phyloP scores from a whole-genome alignment of 1,284 basidiomycete species.

The Ganoderma lingzhi region DNA sequence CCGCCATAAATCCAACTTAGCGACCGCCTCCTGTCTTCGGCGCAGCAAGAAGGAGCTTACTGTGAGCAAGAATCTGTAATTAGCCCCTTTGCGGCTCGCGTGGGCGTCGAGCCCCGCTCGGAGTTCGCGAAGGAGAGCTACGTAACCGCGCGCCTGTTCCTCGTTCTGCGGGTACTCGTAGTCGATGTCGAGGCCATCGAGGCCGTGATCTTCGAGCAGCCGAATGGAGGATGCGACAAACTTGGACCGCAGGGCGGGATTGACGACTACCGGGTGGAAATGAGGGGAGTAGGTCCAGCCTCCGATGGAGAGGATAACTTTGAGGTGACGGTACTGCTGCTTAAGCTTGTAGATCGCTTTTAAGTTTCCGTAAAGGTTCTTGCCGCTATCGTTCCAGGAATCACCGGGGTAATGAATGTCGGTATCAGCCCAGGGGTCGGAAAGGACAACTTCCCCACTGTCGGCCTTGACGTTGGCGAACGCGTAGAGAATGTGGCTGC shows the following conservation, averaged over 20 bases:
- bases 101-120: conserved; percentile 75
- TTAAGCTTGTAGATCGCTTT: conserved; percentile 93
- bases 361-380: conserved; percentile 94
- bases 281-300: conserved; percentile 91
- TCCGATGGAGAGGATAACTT: conserved; percentile 87
- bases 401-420: conserved; percentile 89
- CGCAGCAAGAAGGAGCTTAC: conserved; percentile 51
- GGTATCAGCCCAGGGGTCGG: conserved; percentile 94
- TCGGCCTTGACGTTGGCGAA: conserved; percentile 90
- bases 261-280: conserved; percentile 80
- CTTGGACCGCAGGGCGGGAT: conserved; percentile 64
- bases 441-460: conserved; percentile 86
- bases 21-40: conserved; percentile 6
- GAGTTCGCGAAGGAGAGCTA: conserved; percentile 74
- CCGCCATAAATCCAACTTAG: conserved; percentile 7
- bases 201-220: conserved; percentile 75
- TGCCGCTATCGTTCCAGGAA: conserved; percentile 87
- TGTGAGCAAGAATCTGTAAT: conserved; percentile 78
- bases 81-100: conserved; percentile 61
- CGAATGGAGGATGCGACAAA: conserved; percentile 85
- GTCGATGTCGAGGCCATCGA: conserved; percentile 83
- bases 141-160: conserved; percentile 77
- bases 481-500: conserved; percentile 84
- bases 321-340: conserved; percentile 86
- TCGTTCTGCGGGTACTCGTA: conserved; percentile 86